Percentiles rank a stretch among this genome's conserved stretches.
Conservation (phyloP, 2,329 filamentous ascomycete genomes). For the Periconia macrospinosa region DNA sequence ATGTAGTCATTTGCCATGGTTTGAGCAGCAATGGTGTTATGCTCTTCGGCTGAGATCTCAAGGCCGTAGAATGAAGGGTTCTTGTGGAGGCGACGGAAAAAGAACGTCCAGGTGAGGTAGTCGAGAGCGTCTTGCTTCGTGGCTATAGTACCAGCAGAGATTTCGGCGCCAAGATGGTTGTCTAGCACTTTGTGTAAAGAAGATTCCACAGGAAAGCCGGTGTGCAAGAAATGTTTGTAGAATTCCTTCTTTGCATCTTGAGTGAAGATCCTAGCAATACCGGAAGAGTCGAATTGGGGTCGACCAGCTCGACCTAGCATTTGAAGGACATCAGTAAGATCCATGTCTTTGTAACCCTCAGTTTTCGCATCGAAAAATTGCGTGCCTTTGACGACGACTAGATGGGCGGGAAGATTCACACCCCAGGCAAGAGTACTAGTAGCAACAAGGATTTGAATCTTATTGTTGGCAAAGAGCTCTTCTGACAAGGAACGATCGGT, state of each 20-base stretch:
- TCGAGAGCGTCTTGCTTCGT: conserved; percentile 97
- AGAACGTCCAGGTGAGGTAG: conserved; percentile 99
- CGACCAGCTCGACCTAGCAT: conserved; percentile 96
- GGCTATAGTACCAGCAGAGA: conserved; percentile 87
- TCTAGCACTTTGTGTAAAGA: conserved; percentile 94
- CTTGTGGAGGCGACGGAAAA: conserved; percentile 95
- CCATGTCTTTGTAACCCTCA: conserved; percentile 98
- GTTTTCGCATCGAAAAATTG: conserved; percentile 98
- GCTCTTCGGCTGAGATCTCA: conserved; percentile 88
- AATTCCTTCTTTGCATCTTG: conserved; percentile 98
- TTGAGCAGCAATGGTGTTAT: conserved; percentile 84
- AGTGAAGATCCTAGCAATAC: conserved; percentile 95
- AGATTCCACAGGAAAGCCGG: conserved; percentile 95
- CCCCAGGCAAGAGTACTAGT: conserved; percentile 98
- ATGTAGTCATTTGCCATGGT: conserved; percentile 91
- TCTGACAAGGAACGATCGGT: conserved; percentile 89
- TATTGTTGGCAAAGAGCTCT: conserved; percentile 95
- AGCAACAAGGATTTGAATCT: conserved; percentile 94
- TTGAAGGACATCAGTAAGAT: conserved; percentile 94
- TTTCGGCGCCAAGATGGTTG: conserved; percentile 93
- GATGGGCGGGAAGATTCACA: conserved; percentile 93
- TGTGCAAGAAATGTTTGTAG: conserved; percentile 98
- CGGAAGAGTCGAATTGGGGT: conserved; percentile 93
- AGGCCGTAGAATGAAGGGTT: conserved; percentile 98
- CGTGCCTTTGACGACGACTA: conserved; percentile 97